Base-by-base conservation (phyloP, 768 basidiomycete genomes). In the Macrolepiota fuliginosa region DNA sequence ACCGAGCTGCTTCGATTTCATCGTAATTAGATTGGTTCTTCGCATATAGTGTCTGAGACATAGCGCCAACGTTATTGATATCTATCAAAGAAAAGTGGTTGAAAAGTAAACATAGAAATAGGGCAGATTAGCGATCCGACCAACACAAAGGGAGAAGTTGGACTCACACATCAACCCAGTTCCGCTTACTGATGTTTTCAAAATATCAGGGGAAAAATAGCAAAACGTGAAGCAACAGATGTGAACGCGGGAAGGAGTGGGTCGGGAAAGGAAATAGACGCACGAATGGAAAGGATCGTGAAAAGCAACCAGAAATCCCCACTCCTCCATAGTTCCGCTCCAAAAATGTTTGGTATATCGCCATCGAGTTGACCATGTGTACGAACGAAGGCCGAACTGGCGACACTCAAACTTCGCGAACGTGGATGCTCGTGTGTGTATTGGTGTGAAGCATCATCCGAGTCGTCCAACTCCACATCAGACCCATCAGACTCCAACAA, bases 11-110 rank as follows among this genome's bases (percentile, higher is more conserved):
- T 63, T 83, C 82, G 0, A 81, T 69, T n/a, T 85, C 83, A 66
- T 93, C 86, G 68, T 90, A 94, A 2, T 77, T 68, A 0, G 82
- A 73, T 50, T 87, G 81, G 6, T 81, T 82, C 58, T 87, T 78
- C 2, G 86, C 82, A 64, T 85, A 89, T 15, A 77, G 65, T 19
- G 73, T 88, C 67, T 90, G 85, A 0, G 92, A 80, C 62, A 92
- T 88, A 1, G 87, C 83, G 15, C 92, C 91, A n/a, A 89, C 91
- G 64, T 94, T 94, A 71, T 93, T 94, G 73, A 94, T 94, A 68
- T 87, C 89, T 90, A 58, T 25, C 15, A 29, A 40, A 5, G 29
- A 90, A 22, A 27, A 25, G 24, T 19, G 25, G 76, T n/a, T 63
- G 49, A 25, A 15, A 40, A 58, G 36, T 17, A n/a, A 17, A 56